Evolutionary conservation across 257 asterid species (phyloP).

Genomic region (Solanum megistacrolobum): DNA sequence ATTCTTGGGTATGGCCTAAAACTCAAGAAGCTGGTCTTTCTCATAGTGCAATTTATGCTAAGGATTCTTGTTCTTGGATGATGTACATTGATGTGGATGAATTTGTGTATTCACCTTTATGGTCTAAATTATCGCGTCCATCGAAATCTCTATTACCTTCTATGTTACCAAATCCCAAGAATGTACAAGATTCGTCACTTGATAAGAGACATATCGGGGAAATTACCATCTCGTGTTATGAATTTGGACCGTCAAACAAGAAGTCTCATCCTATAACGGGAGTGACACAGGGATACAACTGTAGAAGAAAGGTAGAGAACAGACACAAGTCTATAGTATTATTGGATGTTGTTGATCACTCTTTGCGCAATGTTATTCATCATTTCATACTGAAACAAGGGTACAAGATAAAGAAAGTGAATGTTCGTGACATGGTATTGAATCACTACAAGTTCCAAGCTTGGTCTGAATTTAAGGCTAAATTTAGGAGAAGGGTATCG

Average conservation of each 20-base stretch:
- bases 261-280: constrained; percentile 39
- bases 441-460: constrained; percentile 90
- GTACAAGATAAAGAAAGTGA: constrained; percentile 20
- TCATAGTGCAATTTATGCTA: constrained; percentile 46
- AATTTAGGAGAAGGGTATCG: constrained; percentile 77
- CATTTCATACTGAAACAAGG: constrained; percentile 52
- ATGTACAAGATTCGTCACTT: neutral
- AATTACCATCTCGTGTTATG: constrained; percentile 36
- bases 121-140: constrained; percentile 27
- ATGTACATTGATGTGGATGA: constrained; percentile 77
- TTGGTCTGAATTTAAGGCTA: constrained; percentile 87
- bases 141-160: constrained; percentile 31
- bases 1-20: no score
- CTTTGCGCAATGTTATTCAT: constrained; percentile 50
- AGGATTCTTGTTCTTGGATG: constrained; percentile 58
- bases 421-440: constrained; percentile 18
- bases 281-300: constrained; percentile 65
- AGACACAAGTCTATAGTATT: constrained; percentile 64
- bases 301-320: constrained; percentile 39
- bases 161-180: neutral
- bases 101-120: constrained; percentile 53
- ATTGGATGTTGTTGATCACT: constrained; percentile 34
- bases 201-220: constrained; percentile 24
- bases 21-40: constrained; percentile 83
- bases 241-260: constrained; percentile 75